phyloP scores from a whole-genome alignment of 1,139 yeast genomes.

The Pneumocystis canis region DNA sequence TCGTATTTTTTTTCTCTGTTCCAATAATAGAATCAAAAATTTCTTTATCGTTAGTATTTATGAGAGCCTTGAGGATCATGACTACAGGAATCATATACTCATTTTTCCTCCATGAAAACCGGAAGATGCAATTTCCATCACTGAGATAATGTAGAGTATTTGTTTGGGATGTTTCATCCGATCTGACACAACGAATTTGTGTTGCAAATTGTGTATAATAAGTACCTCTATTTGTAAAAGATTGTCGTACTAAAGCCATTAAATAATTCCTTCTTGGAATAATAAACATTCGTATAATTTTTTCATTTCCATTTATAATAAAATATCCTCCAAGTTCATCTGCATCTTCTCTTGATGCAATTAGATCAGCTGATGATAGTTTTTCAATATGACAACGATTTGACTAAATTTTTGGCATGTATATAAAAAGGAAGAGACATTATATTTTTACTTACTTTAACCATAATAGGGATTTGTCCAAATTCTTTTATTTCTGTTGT shows the following conservation, averaged over 20 bases:
- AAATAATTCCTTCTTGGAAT: slow-evolving; percentile 97
- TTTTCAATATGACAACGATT: slow-evolving; percentile 84
- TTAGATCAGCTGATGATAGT: slow-evolving; percentile 67
- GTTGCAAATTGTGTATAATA: slow-evolving; percentile 81
- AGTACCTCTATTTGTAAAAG: slow-evolving; percentile 88
- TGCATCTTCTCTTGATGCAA: slow-evolving; percentile 67
- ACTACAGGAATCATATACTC: slow-evolving; percentile 88
- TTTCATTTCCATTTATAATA: slow-evolving; percentile 91
- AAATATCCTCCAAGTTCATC: slow-evolving; percentile 97
- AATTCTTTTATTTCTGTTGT: slow-evolving; percentile 71
- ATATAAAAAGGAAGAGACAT: not conserved
- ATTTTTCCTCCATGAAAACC: slow-evolving; percentile 94
- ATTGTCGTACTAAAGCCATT: slow-evolving; percentile 91
- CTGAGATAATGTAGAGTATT: slow-evolving; percentile 87
- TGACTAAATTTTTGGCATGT: slow-evolving; percentile 29
- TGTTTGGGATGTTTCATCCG: slow-evolving; percentile 94
- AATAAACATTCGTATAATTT: slow-evolving; percentile 88
- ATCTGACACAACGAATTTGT: slow-evolving; percentile 85
- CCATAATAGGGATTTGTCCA: slow-evolving; percentile 85
- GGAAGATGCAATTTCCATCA: slow-evolving; percentile 91
- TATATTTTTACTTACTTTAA: slow-evolving; percentile 20
- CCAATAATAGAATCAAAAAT: slow-evolving; percentile 94
- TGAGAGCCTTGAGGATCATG: slow-evolving; percentile 80
- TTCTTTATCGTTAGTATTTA: slow-evolving; percentile 84
- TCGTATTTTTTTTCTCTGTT: slow-evolving; percentile 69